phyloP scores from a whole-genome alignment of 1,284 basidiomycete genomes.

The Coniferiporia sulphurascens region DNA sequence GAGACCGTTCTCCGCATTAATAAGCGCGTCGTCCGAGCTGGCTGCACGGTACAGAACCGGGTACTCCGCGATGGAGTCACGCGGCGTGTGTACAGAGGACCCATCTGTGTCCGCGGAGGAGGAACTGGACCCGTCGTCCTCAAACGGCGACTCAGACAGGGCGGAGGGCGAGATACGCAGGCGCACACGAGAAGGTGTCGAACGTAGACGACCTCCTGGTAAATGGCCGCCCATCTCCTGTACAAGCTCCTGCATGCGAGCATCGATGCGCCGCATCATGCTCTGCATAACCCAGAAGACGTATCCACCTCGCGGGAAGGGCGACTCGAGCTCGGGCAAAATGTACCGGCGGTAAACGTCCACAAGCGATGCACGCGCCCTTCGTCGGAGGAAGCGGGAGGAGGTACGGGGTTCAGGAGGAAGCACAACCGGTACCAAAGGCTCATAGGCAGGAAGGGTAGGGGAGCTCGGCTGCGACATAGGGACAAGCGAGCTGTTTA shows the following conservation, averaged over 20 bases:
- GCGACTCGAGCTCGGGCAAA: slow-evolving; percentile 38
- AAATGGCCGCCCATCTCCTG: slow-evolving; percentile 30
- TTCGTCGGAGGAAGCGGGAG: slow-evolving; percentile 45
- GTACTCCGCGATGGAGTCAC: slow-evolving; percentile 30
- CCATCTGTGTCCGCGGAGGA: slow-evolving; percentile 37
- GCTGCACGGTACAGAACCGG: slow-evolving; percentile 17
- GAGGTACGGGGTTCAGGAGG: slow-evolving; percentile 12
- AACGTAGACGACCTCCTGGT: slow-evolving; percentile 16
- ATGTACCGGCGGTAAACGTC: slow-evolving; percentile 72
- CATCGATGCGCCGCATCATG: slow-evolving; percentile 45
- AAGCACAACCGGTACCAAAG: slow-evolving; percentile 17
- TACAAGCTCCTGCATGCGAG: slow-evolving; percentile 43
- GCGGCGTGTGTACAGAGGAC: slow-evolving; percentile 52
- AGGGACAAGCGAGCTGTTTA: slow-evolving; percentile 36
- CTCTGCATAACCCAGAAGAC: slow-evolving; percentile 51
- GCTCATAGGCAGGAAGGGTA: slow-evolving; percentile 24
- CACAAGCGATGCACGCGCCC: slow-evolving; percentile 70
- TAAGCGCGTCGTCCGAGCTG: slow-evolving; percentile 10
- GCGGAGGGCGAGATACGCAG: slow-evolving; percentile 5
- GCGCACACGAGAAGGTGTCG: slow-evolving; percentile 7
- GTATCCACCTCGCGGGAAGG: slow-evolving; percentile 31
- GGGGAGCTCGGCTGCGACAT: slow-evolving; percentile 22
- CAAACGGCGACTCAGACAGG: slow-evolving; percentile 23
- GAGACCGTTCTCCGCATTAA: slow-evolving; percentile 10
- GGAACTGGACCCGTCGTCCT: slow-evolving; percentile 25